Base-by-base conservation (phyloP, 306 rosid species). In the Carpinus viminea region DNA sequence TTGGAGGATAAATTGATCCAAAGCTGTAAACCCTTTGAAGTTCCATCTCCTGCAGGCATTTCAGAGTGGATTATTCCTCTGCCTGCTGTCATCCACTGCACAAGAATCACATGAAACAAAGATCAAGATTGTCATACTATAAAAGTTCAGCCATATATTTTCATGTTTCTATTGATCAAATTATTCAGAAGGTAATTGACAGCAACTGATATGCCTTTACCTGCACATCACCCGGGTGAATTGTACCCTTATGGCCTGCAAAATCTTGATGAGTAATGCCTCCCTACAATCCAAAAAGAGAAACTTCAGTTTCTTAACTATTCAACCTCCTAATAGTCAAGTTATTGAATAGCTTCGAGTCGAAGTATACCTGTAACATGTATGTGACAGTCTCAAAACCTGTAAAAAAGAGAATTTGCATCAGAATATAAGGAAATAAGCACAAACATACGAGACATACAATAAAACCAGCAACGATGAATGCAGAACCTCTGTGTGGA, bases 21-120 rank as follows among this genome's bases (percentile, higher is more conserved):
- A 5, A 95, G 91, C 78, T 95, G 98, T 82, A 95, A 47, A 4
- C 98, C 98, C 78, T 78, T 87, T 85, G 93, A 90, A 81, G 82
- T 81, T 66, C 86, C 93, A 85, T 84, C 93, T 70, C 89, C 94
- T 15, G 86, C 93, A 50, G 98, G 98, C 98, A 95, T 95, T 85
- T 95, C 98, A 57, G 98, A 95, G 85, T 95, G 98, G 79, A 95
- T 78, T 21, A 95, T 95, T 69, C 98, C 98, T 84, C 98, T 90
- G 38, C 98, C 98, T 68, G 98, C 98, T 5, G 98, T 95, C 98
- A 95, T 95, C 98, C 98, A 95, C 97, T 92, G 91, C 80, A 68
- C 57, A 54, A 54, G 72, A 31, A 54, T 8, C 47, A 41, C 10
- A 55, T 5, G 70, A 4, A 20, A 68, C 11, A 72, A 66, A 52